These are phyloP conservation scores for Anisodus tanguticus DNA, from an alignment of 257 asterid species.

Conservation along the genomic window DNA sequence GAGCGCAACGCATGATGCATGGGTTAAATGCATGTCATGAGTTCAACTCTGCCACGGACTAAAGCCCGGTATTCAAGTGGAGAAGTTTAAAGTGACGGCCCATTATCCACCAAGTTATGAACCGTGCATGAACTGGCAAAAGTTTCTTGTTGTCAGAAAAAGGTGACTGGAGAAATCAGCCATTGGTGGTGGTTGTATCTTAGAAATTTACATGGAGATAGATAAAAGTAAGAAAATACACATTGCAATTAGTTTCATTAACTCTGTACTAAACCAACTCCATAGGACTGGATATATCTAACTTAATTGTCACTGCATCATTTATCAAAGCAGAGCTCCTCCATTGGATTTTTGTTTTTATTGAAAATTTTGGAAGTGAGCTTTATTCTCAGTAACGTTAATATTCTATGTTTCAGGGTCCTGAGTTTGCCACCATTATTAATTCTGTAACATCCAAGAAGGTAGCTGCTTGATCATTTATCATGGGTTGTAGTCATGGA, in stretches of 20 bases:
- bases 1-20: neutral
- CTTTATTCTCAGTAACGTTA: neutral
- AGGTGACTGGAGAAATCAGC: neutral
- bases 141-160: neutral
- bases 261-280: neutral
- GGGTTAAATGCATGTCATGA: neutral
- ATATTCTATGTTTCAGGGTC: constrained; percentile 62
- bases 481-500: neutral
- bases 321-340: neutral
- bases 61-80: neutral
- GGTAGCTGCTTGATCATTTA: constrained; percentile 70
- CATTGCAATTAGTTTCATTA: neutral
- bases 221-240: neutral
- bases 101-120: neutral
- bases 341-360: neutral
- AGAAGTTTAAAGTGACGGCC: neutral
- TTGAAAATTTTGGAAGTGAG: no score
- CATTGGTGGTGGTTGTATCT: constrained; percentile 7
- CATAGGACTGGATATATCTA: neutral
- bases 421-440: constrained; percentile 86
- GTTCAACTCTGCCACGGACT: neutral
- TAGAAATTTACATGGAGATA: neutral
- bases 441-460: constrained; percentile 94
- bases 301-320: neutral
- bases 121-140: neutral